Evolutionary conservation across 164 flowering plant species (phyloP).

Genomic region (grape (Vitis vinifera)): ASM3070453v1 NC_081819.1:16438501-16439000

Average conservation of each 20-base stretch:
- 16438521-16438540: neutral
- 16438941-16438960: neutral
- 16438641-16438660: too few relatives aligned
- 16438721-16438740: neutral
- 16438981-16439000: too few relatives aligned
- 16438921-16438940: neutral
- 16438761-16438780: neutral
- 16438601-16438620: constrained; percentile 24
- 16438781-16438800: constrained; percentile 42
- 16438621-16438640: neutral
- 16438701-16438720: too few relatives aligned
- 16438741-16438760: neutral
- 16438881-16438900: neutral
- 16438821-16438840: constrained; percentile 18
- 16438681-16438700: too few relatives aligned
- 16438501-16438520: constrained; percentile 13
- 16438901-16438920: neutral
- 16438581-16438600: constrained; percentile 20
- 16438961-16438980: constrained; percentile 10
- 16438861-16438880: neutral
- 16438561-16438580: constrained; percentile 28
- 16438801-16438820: constrained; percentile 26
- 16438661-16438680: too few relatives aligned
- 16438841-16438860: neutral
- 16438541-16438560: constrained; percentile 19